Conservation (phyloP, 345 rosid species). For the Salix viminalis region DNA sequence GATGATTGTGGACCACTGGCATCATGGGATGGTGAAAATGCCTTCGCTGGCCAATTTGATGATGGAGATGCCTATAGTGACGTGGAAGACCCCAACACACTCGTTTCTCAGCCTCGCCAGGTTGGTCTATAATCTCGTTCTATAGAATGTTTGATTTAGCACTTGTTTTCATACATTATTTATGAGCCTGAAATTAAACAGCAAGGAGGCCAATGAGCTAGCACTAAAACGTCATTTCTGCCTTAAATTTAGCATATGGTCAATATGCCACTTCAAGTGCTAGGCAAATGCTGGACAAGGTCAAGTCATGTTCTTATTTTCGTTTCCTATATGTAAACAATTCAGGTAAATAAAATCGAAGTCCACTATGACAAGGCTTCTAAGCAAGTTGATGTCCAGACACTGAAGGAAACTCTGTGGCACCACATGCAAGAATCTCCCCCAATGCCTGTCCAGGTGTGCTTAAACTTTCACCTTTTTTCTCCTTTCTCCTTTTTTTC, state of each 20-base stretch:
- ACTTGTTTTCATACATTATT: background rate
- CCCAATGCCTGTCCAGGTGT: constrained; percentile 43
- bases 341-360: constrained; percentile 74
- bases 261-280: no score
- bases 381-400: constrained; percentile 91
- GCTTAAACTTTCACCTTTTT: background rate
- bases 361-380: constrained; percentile 81
- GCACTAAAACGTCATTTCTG: no score
- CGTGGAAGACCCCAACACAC: constrained; percentile 45
- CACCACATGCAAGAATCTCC: constrained; percentile 54
- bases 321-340: constrained; percentile 2
- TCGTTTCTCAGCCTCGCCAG: constrained; percentile 95
- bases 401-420: constrained; percentile 83
- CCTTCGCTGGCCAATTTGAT: constrained; percentile 51
- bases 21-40: constrained; percentile 60
- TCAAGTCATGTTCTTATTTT: background rate
- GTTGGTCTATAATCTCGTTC: constrained; percentile 26
- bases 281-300: no score
- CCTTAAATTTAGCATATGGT: no score
- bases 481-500: background rate
- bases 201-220: background rate
- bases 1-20: constrained; percentile 49
- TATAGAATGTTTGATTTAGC: background rate
- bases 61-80: constrained; percentile 57
- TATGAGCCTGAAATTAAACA: background rate